Base-by-base conservation (phyloP, 208 protist species). In the Leishmania martiniquensis region DNA sequence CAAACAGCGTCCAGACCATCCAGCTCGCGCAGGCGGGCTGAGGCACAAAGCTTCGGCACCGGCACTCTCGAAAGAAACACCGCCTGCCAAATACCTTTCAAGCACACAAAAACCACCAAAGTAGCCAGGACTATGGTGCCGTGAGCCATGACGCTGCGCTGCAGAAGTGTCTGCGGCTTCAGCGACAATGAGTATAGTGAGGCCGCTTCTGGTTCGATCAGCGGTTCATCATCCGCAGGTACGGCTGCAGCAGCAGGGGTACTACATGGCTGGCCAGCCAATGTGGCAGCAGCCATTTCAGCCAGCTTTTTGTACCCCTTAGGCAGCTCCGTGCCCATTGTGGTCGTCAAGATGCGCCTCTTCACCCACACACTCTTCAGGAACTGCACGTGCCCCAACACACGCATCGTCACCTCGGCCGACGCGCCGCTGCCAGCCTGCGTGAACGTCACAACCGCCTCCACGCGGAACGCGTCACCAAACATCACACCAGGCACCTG, bases 401-500 rank as follows among this genome's bases (percentile, higher is more conserved):
- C 83, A n/a, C 77, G 82, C 67, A 72, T 57, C 47, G 67, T 72
- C 67, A 72, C 67, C 49, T 84, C 80, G 15, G 84, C 78, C 25
- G 79, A 79, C 25, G 59, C 74, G 15, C 77, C 81, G 44, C 62
- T 83, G 62, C 82, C 82, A 4, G 42, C 52, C 81, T 93, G 86
- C 5, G 85, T 81, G 74, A 91, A 91, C 60, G 79, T 62, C 32
- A 85, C 62, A 25, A 91, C 66, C 34, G 85, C 80, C 79, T 93
- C 87, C 29, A 60, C 83, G 44, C 90, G 90, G 59, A 93, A 93
- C 25, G 87, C 75, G n/a, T 91, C 87, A 37, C 82, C 72, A 73
- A 88, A 91, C 87, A 88, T 90, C 34, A 91, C 87, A 29, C 88
- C 86, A 4, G 81, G 70, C 5, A 85, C 81, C 82, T 93, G 90